These are phyloP conservation scores for Ascochyta lentis DNA, from an alignment of 2,329 filamentous ascomycete species.

Conservation along the genomic window DNA sequence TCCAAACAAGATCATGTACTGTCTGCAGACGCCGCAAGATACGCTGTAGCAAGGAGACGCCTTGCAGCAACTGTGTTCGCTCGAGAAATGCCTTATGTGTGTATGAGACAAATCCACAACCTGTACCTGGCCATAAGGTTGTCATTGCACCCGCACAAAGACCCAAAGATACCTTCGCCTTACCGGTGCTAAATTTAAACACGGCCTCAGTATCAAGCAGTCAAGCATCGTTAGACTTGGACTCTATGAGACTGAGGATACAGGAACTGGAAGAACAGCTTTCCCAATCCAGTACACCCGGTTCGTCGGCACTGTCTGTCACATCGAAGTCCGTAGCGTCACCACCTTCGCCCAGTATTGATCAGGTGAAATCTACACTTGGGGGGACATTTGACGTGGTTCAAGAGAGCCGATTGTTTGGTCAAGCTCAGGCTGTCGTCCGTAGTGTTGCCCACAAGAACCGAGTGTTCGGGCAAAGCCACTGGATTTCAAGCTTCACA, in stretches of 20 bases:
- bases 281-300: constrained; percentile 16
- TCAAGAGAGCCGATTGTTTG: constrained; percentile 44
- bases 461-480: constrained; percentile 63
- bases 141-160: constrained; percentile 9
- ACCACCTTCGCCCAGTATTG: constrained; percentile 46
- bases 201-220: constrained; percentile 25
- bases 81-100: constrained; percentile 63
- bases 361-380: constrained; percentile 36
- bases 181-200: background rate
- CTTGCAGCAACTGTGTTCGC: constrained; percentile 66
- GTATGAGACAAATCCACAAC: constrained; percentile 47
- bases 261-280: constrained; percentile 54
- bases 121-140: constrained; percentile 16
- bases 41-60: constrained; percentile 64
- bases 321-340: constrained; percentile 28
- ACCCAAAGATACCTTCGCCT: background rate
- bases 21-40: constrained; percentile 68
- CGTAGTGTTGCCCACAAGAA: constrained; percentile 62
- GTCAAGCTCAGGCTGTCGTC: constrained; percentile 43
- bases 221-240: constrained; percentile 42
- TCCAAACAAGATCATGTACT: constrained; percentile 57
- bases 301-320: constrained; percentile 2
- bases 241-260: constrained; percentile 51
- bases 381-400: constrained; percentile 56
- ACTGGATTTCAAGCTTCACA: constrained; percentile 61